Conservation (phyloP, 306 rosid genomes). For the Parietaria judaica region DNA sequence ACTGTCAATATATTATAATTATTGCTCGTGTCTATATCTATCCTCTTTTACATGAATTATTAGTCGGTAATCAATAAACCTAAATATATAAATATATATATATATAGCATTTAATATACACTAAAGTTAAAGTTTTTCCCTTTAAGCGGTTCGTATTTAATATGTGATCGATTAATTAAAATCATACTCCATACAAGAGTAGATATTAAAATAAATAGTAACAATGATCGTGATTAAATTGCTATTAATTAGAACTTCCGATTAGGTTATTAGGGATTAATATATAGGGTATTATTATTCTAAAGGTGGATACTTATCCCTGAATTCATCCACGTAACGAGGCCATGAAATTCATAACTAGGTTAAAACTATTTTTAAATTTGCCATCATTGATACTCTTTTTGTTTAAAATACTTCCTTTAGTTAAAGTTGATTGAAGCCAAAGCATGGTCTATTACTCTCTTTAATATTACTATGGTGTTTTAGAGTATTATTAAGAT, state of each 20-base stretch:
- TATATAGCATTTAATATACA: neutral
- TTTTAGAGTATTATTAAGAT: too few relatives aligned
- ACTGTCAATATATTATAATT: constrained; percentile 9
- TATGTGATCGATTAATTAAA: too few relatives aligned
- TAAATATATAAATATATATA: neutral
- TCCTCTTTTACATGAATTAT: neutral
- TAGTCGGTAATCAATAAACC: neutral
- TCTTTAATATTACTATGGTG: too few relatives aligned
- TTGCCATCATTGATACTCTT: neutral
- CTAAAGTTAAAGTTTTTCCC: neutral
- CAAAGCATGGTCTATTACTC: neutral
- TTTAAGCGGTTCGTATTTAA: neutral
- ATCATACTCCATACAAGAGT: neutral
- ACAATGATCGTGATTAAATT: neutral
- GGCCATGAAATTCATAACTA: neutral
- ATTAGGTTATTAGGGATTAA: neutral
- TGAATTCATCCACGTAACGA: neutral
- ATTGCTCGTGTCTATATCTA: neutral
- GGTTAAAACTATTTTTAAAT: neutral
- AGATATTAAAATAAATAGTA: constrained; percentile 9
- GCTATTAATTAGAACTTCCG: too few relatives aligned
- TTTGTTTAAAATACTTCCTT: neutral
- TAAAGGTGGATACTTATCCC: neutral
- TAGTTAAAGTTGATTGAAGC: neutral
- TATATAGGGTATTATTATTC: neutral